phyloP scores from a whole-genome alignment of 176 grass and related monocot genomes.

The Musa acuminata region DNA sequence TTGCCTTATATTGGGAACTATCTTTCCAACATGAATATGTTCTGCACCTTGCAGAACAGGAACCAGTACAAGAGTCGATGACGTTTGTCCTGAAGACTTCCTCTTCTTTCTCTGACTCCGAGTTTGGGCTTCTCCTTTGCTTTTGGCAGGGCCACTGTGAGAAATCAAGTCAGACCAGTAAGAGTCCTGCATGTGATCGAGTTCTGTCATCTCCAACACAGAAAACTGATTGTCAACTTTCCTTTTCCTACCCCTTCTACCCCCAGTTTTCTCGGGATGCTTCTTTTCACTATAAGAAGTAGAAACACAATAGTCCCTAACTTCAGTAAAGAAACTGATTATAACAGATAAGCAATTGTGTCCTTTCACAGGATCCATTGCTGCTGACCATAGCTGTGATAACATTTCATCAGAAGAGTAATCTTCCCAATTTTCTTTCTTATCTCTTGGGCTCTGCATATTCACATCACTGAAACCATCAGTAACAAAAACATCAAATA shows the following conservation, averaged over 20 bases:
- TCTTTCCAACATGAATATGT: conserved; percentile 30
- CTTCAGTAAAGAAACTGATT: conserved; percentile 69
- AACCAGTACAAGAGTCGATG: neutral
- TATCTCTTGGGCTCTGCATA: conserved; percentile 49
- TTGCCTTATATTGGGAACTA: conserved; percentile 29
- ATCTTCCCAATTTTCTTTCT: conserved; percentile 44
- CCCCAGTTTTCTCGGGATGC: conserved; percentile 38
- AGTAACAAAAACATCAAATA: conserved; percentile 81
- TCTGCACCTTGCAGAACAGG: conserved; percentile 6
- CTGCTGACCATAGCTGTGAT: conserved; percentile 46
- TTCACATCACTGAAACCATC: conserved; percentile 36
- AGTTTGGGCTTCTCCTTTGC: conserved; percentile 3
- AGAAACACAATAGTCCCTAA: conserved; percentile 63
- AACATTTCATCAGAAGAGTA: conserved; percentile 55
- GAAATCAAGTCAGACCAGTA: conserved; percentile 93
- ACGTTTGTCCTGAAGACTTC: conserved; percentile 24
- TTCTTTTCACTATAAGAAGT: conserved; percentile 44
- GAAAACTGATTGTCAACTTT: conserved; percentile 21
- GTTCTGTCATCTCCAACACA: neutral
- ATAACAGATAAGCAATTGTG: conserved; percentile 30
- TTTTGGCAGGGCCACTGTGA: conserved; percentile 23
- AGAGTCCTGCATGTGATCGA: conserved; percentile 91
- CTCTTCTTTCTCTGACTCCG: conserved; percentile 15
- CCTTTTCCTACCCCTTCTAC: conserved; percentile 64
- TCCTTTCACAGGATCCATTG: conserved; percentile 48